Conservation (phyloP, 257 asterid species). For the Verbascum thapsus region DNA sequence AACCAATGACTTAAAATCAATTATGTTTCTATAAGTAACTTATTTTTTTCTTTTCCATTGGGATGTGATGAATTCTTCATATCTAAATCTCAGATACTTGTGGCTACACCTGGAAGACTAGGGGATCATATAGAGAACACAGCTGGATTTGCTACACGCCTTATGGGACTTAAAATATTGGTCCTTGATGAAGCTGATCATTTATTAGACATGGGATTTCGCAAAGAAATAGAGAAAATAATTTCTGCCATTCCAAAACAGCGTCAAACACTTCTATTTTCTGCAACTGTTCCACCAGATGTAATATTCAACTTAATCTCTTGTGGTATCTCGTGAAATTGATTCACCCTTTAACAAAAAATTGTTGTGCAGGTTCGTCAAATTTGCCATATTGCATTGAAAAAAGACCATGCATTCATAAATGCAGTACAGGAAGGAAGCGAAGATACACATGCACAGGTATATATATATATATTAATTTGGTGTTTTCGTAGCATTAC, state of each 20-base stretch:
- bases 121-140: constrained; percentile 93
- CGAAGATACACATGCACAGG: constrained; percentile 97
- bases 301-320: constrained; percentile 37
- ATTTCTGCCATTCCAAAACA: constrained; percentile 90
- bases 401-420: constrained; percentile 85
- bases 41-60: neutral
- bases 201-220: constrained; percentile 96
- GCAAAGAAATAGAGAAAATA: constrained; percentile 87
- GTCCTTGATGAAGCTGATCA: constrained; percentile 98
- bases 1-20: no score
- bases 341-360: constrained; percentile 18
- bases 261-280: constrained; percentile 94
- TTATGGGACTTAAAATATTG: constrained; percentile 91
- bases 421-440: constrained; percentile 93
- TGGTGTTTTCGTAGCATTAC: no score
- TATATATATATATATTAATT: no score
- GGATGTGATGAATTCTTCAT: constrained; percentile 11
- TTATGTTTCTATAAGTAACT: no score
- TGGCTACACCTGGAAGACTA: constrained; percentile 99
- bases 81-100: constrained; percentile 69
- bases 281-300: constrained; percentile 94
- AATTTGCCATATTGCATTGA: constrained; percentile 86
- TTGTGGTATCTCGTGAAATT: neutral
- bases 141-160: constrained; percentile 92
- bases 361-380: constrained; percentile 70